Evolutionary conservation across 116 monocot genomes (phyloP).

Genomic region (Trichopus zeylanicus): DNA sequence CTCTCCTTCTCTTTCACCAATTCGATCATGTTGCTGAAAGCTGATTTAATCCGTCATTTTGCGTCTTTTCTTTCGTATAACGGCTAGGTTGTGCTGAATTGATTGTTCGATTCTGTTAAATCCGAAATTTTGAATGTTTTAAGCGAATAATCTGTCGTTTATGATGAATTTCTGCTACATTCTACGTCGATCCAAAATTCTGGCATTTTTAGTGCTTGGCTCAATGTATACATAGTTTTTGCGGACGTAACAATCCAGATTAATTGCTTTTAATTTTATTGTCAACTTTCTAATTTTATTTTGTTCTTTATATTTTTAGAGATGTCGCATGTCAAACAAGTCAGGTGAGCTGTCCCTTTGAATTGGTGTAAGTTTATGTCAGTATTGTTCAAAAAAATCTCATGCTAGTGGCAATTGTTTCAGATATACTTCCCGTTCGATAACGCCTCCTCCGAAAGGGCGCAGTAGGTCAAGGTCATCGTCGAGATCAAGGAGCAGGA

Average conservation of each 20-base stretch:
- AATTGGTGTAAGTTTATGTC: neutral
- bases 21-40: neutral
- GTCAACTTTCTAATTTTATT: neutral
- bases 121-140: too few species aligned
- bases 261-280: neutral
- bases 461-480: slow-evolving; percentile 36
- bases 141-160: too few species aligned
- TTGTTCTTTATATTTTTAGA: slow-evolving; percentile 9
- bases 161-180: too few species aligned
- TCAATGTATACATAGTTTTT: neutral
- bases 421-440: slow-evolving; percentile 69
- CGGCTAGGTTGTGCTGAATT: too few species aligned
- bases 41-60: too few species aligned
- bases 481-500: slow-evolving; percentile 43
- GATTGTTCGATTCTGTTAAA: too few species aligned
- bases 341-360: slow-evolving; percentile 33
- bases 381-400: neutral
- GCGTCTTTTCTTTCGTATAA: too few species aligned
- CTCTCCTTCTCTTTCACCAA: neutral
- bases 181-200: too few species aligned
- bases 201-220: too few species aligned
- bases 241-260: neutral
- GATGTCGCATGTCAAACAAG: slow-evolving; percentile 64
- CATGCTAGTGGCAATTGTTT: neutral
- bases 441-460: slow-evolving; percentile 47